A percentile compares a stretch with the other conserved stretches of the same genome.
Evolutionary conservation across 495 filamentous ascomycete species (phyloP).

Genomic region (Penicillium verhagenii): DNA sequence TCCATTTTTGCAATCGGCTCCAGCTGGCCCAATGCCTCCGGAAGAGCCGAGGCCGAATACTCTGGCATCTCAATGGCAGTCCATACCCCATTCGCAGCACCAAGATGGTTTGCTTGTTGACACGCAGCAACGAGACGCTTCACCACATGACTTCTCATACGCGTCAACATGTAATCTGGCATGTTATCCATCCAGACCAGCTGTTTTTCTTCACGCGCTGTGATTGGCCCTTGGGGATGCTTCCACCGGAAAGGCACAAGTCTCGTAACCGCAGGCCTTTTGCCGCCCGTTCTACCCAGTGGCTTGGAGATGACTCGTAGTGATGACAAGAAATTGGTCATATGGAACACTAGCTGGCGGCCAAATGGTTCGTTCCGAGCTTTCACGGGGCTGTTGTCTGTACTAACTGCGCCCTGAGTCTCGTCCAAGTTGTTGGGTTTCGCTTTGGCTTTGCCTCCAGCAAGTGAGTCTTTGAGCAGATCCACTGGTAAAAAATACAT

Average conservation of each 20-base stretch:
- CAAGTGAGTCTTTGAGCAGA: slow-evolving; percentile 35
- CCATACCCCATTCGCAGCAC: slow-evolving; percentile 35
- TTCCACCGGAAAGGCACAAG: slow-evolving; percentile 40
- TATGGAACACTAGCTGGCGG: slow-evolving; percentile 26
- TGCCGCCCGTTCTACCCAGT: slow-evolving; percentile 9
- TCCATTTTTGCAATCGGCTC: slow-evolving; percentile 28
- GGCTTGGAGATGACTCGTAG: slow-evolving; percentile 17
- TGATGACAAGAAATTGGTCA: slow-evolving; percentile 29
- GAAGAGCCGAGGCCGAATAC: slow-evolving; percentile 29
- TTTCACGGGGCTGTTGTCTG: neutral
- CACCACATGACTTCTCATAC: slow-evolving; percentile 49
- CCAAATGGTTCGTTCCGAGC: slow-evolving; percentile 3
- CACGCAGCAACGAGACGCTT: slow-evolving; percentile 31
- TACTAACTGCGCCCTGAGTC: neutral
- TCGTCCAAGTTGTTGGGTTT: neutral
- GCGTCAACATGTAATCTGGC: slow-evolving; percentile 54
- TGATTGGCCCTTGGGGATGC: slow-evolving; percentile 32
- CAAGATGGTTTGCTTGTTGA: slow-evolving; percentile 15
- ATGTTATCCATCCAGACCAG: slow-evolving; percentile 68
- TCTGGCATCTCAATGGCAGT: slow-evolving; percentile 25
- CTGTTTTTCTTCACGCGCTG: slow-evolving; percentile 20
- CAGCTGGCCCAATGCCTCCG: slow-evolving; percentile 22
- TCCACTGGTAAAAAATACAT: slow-evolving; percentile 61
- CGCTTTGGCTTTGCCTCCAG: neutral
- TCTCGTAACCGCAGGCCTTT: slow-evolving; percentile 16